These are phyloP conservation scores for Viola odorata DNA, from an alignment of 345 rosid genomes.

Conservation along the genomic window DNA sequence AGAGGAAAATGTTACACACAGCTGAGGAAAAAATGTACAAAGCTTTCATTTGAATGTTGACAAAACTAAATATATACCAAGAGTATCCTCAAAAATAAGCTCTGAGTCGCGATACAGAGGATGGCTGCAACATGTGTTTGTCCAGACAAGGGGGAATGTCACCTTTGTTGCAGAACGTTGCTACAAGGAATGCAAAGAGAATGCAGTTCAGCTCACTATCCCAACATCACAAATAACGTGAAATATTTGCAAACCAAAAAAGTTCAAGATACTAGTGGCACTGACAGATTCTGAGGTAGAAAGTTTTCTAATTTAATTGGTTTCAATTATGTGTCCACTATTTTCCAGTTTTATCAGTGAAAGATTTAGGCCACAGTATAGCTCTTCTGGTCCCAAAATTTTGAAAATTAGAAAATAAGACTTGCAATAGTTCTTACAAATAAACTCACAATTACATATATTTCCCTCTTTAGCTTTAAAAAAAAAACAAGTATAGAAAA, in stretches of 20 bases:
- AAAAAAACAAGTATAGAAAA: too few relatives aligned
- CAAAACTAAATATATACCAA: slow-evolving; percentile 42
- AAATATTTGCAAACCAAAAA: neutral
- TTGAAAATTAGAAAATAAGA: too few relatives aligned
- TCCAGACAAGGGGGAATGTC: slow-evolving; percentile 97
- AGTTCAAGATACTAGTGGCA: neutral
- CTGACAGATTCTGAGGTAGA: neutral
- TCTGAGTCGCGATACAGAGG: slow-evolving; percentile 87
- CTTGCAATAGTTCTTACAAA: too few relatives aligned
- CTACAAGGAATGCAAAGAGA: slow-evolving; percentile 29
- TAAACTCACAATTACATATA: too few relatives aligned
- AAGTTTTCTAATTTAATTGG: neutral
- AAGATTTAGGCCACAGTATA: neutral
- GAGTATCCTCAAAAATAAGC: slow-evolving; percentile 61
- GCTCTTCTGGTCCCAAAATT: too few relatives aligned
- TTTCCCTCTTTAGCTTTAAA: too few relatives aligned
- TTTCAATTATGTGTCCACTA: neutral
- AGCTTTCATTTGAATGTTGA: neutral
- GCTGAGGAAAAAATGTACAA: neutral
- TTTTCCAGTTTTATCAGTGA: neutral
- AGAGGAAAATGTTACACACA: neutral
- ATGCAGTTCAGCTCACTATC: neutral
- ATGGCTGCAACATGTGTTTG: slow-evolving; percentile 99
- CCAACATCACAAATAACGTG: neutral
- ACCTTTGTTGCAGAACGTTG: slow-evolving; percentile 95